Conservation (phyloP, 2,329 filamentous ascomycete genomes). For the Macrophomina pseudophaseolina region DNA sequence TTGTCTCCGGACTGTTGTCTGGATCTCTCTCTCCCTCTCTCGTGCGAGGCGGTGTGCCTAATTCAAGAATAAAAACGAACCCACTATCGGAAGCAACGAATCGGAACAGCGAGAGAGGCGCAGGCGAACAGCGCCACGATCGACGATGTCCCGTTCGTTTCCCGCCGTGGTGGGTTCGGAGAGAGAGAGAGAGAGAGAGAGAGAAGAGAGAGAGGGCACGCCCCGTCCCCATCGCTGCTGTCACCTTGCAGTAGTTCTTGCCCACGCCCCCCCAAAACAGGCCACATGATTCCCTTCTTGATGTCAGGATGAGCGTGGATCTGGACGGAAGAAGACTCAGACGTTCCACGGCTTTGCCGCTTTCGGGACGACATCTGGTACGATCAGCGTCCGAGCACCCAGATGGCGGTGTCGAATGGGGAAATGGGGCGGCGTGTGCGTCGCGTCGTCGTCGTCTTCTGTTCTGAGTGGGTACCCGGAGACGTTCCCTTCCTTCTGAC, state of each 20-base stretch:
- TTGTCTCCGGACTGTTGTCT: background rate
- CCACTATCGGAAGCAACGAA: background rate
- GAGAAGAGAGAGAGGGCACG: no score
- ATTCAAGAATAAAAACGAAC: background rate
- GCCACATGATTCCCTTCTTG: background rate
- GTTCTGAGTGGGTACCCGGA: background rate
- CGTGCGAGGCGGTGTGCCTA: conserved; percentile 3
- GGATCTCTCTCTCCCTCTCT: background rate
- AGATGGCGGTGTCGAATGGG: conserved; percentile 21
- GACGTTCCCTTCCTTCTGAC: background rate
- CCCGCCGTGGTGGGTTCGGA: no score
- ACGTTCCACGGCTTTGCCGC: background rate
- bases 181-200: no score
- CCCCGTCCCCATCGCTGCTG: no score
- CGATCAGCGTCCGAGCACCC: background rate
- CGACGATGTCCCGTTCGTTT: background rate
- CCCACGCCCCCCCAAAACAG: background rate
- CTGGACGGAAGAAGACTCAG: background rate
- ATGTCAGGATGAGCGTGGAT: background rate
- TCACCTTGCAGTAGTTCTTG: no score
- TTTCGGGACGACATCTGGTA: background rate
- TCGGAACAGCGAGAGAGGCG: background rate
- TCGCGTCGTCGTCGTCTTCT: no score
- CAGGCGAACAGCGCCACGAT: background rate
- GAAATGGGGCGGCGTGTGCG: background rate